These are phyloP conservation scores for Heimioporus sp. DNA, from an alignment of 768 basidiomycete genomes.

Conservation along the genomic window DNA sequence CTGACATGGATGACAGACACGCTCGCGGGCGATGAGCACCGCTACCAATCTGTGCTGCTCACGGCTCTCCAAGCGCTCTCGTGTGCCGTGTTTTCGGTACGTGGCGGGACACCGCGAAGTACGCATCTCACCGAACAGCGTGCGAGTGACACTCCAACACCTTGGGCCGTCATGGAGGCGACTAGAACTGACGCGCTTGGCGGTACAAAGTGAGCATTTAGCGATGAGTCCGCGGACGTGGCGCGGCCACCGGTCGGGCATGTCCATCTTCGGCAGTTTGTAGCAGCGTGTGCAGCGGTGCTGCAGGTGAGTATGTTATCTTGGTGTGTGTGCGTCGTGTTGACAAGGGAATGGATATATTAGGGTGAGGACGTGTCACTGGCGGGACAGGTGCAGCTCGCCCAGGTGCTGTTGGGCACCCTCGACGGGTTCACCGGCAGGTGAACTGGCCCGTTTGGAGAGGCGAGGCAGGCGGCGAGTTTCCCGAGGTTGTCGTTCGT, in stretches of 20 bases:
- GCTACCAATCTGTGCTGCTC: slow-evolving; percentile 48
- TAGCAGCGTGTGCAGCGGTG: slow-evolving; percentile 37
- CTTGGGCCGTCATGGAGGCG: slow-evolving; percentile 50
- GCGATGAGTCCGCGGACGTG: slow-evolving; percentile 54
- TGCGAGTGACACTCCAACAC: slow-evolving; percentile 47
- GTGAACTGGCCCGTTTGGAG: slow-evolving; percentile 42
- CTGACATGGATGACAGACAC: slow-evolving; percentile 13
- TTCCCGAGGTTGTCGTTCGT: no score
- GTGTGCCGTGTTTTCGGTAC: slow-evolving; percentile 52
- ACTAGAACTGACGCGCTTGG: slow-evolving; percentile 51
- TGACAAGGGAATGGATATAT: not conserved
- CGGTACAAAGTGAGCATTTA: slow-evolving; percentile 82
- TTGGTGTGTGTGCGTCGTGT: not conserved
- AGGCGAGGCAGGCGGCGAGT: slow-evolving; percentile 47
- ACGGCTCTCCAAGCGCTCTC: slow-evolving; percentile 59
- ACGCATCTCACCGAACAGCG: not conserved
- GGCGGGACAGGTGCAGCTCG: slow-evolving; percentile 40
- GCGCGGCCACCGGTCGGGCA: slow-evolving; percentile 44
- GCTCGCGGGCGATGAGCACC: slow-evolving; percentile 41
- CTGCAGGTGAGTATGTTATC: slow-evolving; percentile 41
- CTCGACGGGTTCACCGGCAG: slow-evolving; percentile 32
- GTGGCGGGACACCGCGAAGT: slow-evolving; percentile 16
- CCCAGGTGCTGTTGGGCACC: slow-evolving; percentile 38
- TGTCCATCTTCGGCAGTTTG: slow-evolving; percentile 57
- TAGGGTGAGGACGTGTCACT: slow-evolving; percentile 39